These are phyloP conservation scores for Canariomyces notabilis DNA, from an alignment of 2,329 filamentous ascomycete species.

Conservation along the genomic window DNA sequence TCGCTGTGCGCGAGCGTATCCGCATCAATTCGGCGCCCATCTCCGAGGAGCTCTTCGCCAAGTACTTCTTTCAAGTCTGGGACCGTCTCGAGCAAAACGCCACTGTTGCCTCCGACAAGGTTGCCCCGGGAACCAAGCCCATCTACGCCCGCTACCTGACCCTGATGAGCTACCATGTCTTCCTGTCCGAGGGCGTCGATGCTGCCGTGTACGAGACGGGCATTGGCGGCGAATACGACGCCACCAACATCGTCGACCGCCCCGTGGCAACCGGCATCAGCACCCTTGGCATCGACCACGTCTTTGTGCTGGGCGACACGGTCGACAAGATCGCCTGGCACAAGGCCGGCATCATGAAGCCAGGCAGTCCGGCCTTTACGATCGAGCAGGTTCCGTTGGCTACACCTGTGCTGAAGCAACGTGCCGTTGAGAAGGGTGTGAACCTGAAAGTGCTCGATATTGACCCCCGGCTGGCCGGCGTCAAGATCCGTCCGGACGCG, in stretches of 20 bases:
- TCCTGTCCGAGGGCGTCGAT: slow-evolving; percentile 58
- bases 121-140: slow-evolving; percentile 38
- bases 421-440: slow-evolving; percentile 51
- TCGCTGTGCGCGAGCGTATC: slow-evolving; percentile 63
- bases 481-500: slow-evolving; percentile 48
- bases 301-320: slow-evolving; percentile 56
- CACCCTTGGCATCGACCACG: slow-evolving; percentile 63
- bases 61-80: slow-evolving; percentile 66
- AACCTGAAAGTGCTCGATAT: slow-evolving; percentile 41
- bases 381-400: slow-evolving; percentile 45
- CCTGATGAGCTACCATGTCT: slow-evolving; percentile 63
- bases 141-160: slow-evolving; percentile 59
- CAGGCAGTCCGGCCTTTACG: slow-evolving; percentile 52
- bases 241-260: slow-evolving; percentile 59
- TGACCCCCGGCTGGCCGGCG: slow-evolving; percentile 41
- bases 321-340: slow-evolving; percentile 67
- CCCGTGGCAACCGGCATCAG: slow-evolving; percentile 57
- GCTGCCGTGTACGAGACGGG: slow-evolving; percentile 62
- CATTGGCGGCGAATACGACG: slow-evolving; percentile 63
- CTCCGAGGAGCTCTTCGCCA: slow-evolving; percentile 53
- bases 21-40: slow-evolving; percentile 56
- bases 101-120: slow-evolving; percentile 30
- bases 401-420: slow-evolving; percentile 49
- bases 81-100: slow-evolving; percentile 44
- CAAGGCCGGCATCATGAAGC: slow-evolving; percentile 67